Conservation (phyloP, 2,329 filamentous ascomycete species). For the Aspergillus latus region DNA sequence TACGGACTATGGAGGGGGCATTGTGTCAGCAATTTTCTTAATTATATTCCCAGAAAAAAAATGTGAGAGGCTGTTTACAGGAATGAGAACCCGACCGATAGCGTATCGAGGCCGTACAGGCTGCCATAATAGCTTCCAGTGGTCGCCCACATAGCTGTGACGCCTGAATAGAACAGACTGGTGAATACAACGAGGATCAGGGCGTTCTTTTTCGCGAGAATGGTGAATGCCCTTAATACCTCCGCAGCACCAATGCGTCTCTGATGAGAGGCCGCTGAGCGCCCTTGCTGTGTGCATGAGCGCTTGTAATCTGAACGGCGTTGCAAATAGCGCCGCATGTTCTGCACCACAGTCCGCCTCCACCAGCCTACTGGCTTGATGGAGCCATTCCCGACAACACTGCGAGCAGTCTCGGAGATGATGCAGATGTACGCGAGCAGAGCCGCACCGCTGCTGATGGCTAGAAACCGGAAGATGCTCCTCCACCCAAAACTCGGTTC, state of each 20-base stretch:
- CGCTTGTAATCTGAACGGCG: neutral
- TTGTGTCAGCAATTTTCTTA: neutral
- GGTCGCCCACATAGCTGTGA: constrained; percentile 40
- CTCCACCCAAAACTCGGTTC: constrained; percentile 66
- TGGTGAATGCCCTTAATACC: constrained; percentile 37
- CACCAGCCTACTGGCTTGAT: constrained; percentile 28
- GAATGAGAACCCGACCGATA: constrained; percentile 28
- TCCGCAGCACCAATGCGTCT: neutral
- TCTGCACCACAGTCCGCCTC: constrained; percentile 24
- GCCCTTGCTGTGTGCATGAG: neutral
- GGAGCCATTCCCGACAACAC: constrained; percentile 29
- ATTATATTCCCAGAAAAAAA: too few species aligned
- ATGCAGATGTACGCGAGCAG: constrained; percentile 57
- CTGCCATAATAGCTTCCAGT: constrained; percentile 39
- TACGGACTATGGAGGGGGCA: constrained; percentile 16
- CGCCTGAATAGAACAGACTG: constrained; percentile 36
- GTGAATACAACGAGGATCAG: constrained; percentile 37
- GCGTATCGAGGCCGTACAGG: constrained; percentile 35
- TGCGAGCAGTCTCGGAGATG: constrained; percentile 49
- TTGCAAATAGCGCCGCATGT: constrained; percentile 42
- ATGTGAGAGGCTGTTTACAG: constrained; percentile 14
- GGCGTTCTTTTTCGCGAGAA: constrained; percentile 42
- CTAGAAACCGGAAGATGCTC: constrained; percentile 69
- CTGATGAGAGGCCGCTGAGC: neutral
- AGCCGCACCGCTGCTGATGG: constrained; percentile 48